A percentile compares a stretch with the other conserved stretches of the same genome.
Conservation (phyloP, 129 eudicot genomes). For the Scalesia atractyloides region DNA sequence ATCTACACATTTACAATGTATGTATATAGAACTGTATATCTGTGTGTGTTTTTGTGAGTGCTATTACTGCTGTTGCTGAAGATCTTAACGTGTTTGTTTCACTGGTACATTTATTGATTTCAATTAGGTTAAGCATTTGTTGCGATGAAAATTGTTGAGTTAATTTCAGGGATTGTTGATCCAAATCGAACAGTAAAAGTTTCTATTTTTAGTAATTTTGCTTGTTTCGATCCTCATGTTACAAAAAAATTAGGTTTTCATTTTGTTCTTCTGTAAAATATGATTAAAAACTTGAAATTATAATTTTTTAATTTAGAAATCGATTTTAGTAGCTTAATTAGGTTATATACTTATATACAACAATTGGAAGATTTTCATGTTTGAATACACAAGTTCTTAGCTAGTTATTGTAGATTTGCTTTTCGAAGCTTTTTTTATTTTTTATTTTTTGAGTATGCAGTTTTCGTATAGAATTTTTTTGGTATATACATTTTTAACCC, state of each 20-base stretch:
- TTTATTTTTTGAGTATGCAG: too few relatives aligned
- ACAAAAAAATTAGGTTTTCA: slow-evolving; percentile 11
- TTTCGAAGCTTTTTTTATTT: too few relatives aligned
- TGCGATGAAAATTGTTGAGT: not conserved
- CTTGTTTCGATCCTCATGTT: slow-evolving; percentile 16
- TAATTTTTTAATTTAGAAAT: not conserved
- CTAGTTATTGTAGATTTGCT: slow-evolving; percentile 13
- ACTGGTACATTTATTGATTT: slow-evolving; percentile 17
- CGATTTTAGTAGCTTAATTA: slow-evolving; percentile 1
- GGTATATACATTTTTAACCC: too few relatives aligned
- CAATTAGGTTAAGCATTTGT: not conserved
- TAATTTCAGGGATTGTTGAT: slow-evolving; percentile 9
- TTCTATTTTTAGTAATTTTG: slow-evolving; percentile 29
- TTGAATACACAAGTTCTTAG: not conserved
- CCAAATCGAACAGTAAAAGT: slow-evolving; percentile 24
- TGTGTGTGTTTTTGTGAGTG: slow-evolving; percentile 8
- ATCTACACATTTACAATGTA: not conserved
- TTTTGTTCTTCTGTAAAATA: not conserved
- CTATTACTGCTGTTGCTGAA: too few relatives aligned
- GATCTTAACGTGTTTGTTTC: too few relatives aligned
- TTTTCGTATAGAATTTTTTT: too few relatives aligned
- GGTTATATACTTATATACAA: not conserved
- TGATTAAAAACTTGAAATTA: not conserved
- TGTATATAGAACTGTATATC: too few relatives aligned
- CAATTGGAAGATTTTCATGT: slow-evolving; percentile 10